Conservation (phyloP, 495 filamentous ascomycete genomes). For the Bathelium albidoporum region DNA sequence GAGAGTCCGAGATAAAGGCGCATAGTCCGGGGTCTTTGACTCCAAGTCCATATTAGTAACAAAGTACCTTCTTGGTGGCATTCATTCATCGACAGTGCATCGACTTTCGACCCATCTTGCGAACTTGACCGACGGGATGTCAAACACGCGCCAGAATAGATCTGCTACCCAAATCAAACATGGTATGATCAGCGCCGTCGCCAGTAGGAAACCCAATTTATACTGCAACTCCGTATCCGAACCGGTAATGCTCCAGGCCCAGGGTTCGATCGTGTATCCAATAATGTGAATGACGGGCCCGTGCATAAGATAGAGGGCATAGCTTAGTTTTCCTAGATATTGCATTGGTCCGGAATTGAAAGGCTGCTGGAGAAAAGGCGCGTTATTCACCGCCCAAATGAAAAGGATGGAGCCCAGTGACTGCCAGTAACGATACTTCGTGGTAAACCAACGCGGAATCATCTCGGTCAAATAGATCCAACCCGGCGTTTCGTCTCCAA, state of each 20-base stretch:
- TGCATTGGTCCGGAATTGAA: conserved; percentile 23
- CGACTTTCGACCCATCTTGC: background rate
- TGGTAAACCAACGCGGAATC: background rate
- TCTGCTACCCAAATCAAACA: background rate
- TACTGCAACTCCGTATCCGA: background rate
- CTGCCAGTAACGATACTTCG: background rate
- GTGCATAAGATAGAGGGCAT: conserved; percentile 19
- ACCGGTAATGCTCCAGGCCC: background rate
- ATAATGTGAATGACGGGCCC: conserved; percentile 11
- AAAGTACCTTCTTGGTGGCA: background rate
- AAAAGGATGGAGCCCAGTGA: background rate
- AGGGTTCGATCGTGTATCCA: conserved; percentile 1
- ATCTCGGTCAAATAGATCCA: background rate
- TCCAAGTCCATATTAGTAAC: background rate
- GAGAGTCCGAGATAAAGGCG: background rate
- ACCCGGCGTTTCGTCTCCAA: background rate
- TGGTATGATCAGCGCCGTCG: background rate
- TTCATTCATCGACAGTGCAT: background rate
- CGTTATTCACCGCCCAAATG: background rate
- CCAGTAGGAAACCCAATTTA: background rate
- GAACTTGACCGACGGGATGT: background rate
- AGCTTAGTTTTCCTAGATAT: conserved; percentile 19
- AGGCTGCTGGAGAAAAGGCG: background rate
- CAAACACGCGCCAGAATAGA: background rate
- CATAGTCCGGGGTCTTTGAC: background rate